phyloP scores from a whole-genome alignment of 2,329 filamentous ascomycete genomes.

The Fusarium hainanense region DNA sequence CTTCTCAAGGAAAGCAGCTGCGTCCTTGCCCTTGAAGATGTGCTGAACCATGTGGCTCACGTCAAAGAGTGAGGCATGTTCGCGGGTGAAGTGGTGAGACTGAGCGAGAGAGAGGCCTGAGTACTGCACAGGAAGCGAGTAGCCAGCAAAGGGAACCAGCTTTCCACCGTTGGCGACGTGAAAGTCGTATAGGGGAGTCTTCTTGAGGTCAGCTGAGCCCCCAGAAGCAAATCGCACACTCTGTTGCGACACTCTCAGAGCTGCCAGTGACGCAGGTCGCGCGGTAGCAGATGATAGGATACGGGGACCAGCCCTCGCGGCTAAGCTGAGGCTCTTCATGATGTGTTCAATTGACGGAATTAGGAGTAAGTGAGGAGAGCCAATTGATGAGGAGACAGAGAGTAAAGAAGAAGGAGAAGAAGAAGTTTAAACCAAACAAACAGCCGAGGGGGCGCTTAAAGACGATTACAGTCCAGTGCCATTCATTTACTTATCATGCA shows the following conservation, averaged over 20 bases:
- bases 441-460: slow-evolving; percentile 20
- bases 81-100: slow-evolving; percentile 90
- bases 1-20: slow-evolving; percentile 81
- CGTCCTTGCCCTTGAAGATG: slow-evolving; percentile 82
- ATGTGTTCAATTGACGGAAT: slow-evolving; percentile 39
- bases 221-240: slow-evolving; percentile 46
- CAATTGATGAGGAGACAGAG: slow-evolving; percentile 33
- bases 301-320: slow-evolving; percentile 48
- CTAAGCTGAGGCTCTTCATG: slow-evolving; percentile 50
- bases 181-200: slow-evolving; percentile 82
- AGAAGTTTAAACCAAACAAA: slow-evolving; percentile 15
- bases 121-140: slow-evolving; percentile 94
- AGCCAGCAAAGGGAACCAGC: slow-evolving; percentile 97
- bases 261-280: slow-evolving; percentile 39
- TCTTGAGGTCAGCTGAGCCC: slow-evolving; percentile 56
- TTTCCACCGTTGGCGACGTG: slow-evolving; percentile 84
- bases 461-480: slow-evolving; percentile 13
- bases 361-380: slow-evolving; percentile 7
- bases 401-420: slow-evolving; percentile 7
- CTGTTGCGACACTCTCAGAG: slow-evolving; percentile 36
- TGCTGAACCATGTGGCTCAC: slow-evolving; percentile 98
- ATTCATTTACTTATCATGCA: slow-evolving; percentile 19
- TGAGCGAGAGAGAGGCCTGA: slow-evolving; percentile 78
- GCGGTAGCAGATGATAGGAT: slow-evolving; percentile 36
- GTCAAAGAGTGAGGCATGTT: slow-evolving; percentile 91